phyloP scores from a whole-genome alignment of 225 moss, liverwort and hornwort species.

The Takakia lepidozioides region DNA sequence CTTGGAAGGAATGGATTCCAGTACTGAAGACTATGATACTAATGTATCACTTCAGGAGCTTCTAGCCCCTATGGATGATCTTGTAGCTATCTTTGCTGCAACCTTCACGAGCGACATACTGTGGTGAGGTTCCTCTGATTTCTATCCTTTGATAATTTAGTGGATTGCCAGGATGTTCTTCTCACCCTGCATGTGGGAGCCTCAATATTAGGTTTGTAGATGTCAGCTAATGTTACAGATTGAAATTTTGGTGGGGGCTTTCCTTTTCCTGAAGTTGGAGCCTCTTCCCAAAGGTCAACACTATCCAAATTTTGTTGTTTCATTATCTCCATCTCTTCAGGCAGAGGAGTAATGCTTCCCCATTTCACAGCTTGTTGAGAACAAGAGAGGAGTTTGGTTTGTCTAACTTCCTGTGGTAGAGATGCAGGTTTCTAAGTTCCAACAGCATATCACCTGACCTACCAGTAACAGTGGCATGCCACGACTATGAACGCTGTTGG shows the following conservation, averaged over 20 bases:
- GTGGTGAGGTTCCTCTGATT: constrained; percentile 23
- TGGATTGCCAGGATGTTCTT: no score
- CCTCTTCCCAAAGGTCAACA: no score
- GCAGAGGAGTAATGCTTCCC: no score
- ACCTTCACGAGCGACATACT: constrained; percentile 36
- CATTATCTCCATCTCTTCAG: no score
- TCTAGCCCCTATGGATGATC: constrained; percentile 24
- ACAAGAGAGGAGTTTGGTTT: neutral
- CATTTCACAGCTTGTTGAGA: no score
- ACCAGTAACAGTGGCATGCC: constrained; percentile 42
- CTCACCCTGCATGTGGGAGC: neutral
- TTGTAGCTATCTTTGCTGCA: constrained; percentile 36
- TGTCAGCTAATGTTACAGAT: no score
- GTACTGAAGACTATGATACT: constrained; percentile 1
- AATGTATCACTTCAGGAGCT: constrained; percentile 28
- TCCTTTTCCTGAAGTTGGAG: neutral
- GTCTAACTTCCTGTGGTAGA: constrained; percentile 3
- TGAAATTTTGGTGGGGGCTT: no score
- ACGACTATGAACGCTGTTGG: constrained; percentile 31
- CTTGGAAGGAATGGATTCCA: constrained; percentile 8
- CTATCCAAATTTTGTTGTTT: neutral
- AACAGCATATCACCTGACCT: constrained; percentile 20
- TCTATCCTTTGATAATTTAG: no score
- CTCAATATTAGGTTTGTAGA: neutral
- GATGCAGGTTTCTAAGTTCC: constrained; percentile 40